phyloP scores from a whole-genome alignment of 1,139 yeast species.

The Candida tetrigidarum region DNA sequence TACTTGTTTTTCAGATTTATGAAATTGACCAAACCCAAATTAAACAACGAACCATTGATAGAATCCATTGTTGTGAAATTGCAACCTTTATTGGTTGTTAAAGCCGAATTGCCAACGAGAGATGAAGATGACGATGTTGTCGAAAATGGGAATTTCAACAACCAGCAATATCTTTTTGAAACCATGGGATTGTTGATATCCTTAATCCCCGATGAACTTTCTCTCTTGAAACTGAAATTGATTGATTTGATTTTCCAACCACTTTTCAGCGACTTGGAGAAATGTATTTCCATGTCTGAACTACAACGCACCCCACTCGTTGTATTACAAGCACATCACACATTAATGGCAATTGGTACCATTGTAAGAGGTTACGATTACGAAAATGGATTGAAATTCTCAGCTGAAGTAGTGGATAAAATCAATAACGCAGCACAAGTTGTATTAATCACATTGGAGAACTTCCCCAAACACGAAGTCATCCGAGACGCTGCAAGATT shows the following conservation, averaged over 20 bases:
- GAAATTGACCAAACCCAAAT: slow-evolving; percentile 69
- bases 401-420: slow-evolving; percentile 49
- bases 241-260: slow-evolving; percentile 74
- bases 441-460: slow-evolving; percentile 80
- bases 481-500: slow-evolving; percentile 88
- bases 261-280: slow-evolving; percentile 75
- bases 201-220: slow-evolving; percentile 31
- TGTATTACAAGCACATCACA: slow-evolving; percentile 81
- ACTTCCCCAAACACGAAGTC: slow-evolving; percentile 64
- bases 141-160: slow-evolving; percentile 67
- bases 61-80: slow-evolving; percentile 44
- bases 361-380: slow-evolving; percentile 81
- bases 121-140: slow-evolving; percentile 61
- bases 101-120: slow-evolving; percentile 56
- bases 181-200: slow-evolving; percentile 71
- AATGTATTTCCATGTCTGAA: slow-evolving; percentile 50
- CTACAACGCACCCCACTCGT: slow-evolving; percentile 43
- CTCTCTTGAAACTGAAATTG: slow-evolving; percentile 47
- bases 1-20: slow-evolving; percentile 84
- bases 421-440: slow-evolving; percentile 80
- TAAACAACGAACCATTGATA: slow-evolving; percentile 34
- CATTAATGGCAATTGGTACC: slow-evolving; percentile 87
- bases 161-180: slow-evolving; percentile 85
- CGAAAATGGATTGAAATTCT: slow-evolving; percentile 32
- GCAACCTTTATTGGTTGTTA: slow-evolving; percentile 58